Percentiles rank a stretch among this genome's conserved stretches.
phyloP scores from a whole-genome alignment of 2,329 filamentous ascomycete species.

The Ascosphaera aggregata region DNA sequence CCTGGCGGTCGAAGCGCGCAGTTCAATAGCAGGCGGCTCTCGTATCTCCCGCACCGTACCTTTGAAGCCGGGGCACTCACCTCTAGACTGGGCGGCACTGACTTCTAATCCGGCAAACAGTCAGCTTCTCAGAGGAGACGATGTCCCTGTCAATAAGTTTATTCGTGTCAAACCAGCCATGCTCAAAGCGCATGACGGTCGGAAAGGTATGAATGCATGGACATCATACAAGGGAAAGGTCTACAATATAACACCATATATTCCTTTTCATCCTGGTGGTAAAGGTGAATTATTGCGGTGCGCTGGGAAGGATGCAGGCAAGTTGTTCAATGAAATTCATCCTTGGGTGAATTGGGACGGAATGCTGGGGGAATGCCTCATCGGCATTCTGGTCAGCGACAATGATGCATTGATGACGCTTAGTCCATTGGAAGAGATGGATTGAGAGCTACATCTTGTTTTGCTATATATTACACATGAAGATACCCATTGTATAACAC shows the following conservation, averaged over 20 bases:
- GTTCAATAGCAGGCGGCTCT: constrained; percentile 19
- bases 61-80: constrained; percentile 75
- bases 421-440: constrained; percentile 32
- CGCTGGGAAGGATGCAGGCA: constrained; percentile 42
- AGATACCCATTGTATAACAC: neutral
- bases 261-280: constrained; percentile 74
- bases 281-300: constrained; percentile 35
- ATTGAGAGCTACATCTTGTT: constrained; percentile 17
- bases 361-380: constrained; percentile 36
- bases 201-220: constrained; percentile 75
- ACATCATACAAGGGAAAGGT: constrained; percentile 72
- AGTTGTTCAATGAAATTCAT: constrained; percentile 39
- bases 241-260: constrained; percentile 81
- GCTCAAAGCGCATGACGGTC: constrained; percentile 55
- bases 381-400: constrained; percentile 37
- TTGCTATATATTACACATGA: constrained; percentile 5
- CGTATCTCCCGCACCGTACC: constrained; percentile 34
- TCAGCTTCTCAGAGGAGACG: constrained; percentile 30
- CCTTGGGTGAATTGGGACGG: constrained; percentile 49
- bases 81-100: constrained; percentile 84
- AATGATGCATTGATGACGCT: constrained; percentile 15
- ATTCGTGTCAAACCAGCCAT: constrained; percentile 61
- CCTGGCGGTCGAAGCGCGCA: constrained; percentile 20
- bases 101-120: constrained; percentile 37
- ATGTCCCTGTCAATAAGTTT: constrained; percentile 24